Evolutionary conservation across 2,329 filamentous ascomycete genomes (phyloP), one percentile per base, ranked within the genome.

Genomic region (Sporothrix protearum): DNA sequence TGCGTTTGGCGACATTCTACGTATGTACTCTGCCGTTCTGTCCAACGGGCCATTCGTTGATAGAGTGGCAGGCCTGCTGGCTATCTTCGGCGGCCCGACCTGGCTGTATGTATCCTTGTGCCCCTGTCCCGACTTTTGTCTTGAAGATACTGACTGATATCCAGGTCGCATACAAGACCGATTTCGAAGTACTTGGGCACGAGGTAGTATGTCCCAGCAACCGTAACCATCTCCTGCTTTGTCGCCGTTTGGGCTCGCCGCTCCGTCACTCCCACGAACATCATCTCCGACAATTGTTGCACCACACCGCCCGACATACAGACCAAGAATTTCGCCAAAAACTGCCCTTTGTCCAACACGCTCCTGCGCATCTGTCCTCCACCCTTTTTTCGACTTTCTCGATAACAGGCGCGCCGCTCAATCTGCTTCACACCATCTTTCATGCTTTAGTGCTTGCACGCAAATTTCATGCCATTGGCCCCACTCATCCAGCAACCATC

Each of bases 401-500:
- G 33, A 28, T 57, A 57, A 42, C n/a, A 57, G 12, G 49, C 36
- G 33, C 33, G 12, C 45, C 30, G 30, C 28, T 39, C 67, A 51
- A 22, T 16, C n/a, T 57, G 49, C 33, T 57, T 39, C 67, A 69
- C 67, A 69, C 67, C 67, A 36, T 57, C 67, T 45, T 47, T 55
- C 10, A 39, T 66, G 12, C 4, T 49, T 49, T 68, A 36, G 30
- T 51, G 66, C 66, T 49, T 42, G 66, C 49, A 68, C 28, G 28
- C 19, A 57, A 69, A 68, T 55, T 42, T 25, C 22, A 42, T 45
- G 67, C 67, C 49, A 36, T 42, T 30, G 67, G 45, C 67, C 67
- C 66, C 66, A 69, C 67, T 57, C 67, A 57, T 25, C 67, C 67
- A 69, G 33, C 51, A 69, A 14, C 51, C 67, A 69, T 42, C 67